phyloP scores from a whole-genome alignment of 2,329 filamentous ascomycete species.

The Leptosphaerulina australis region DNA sequence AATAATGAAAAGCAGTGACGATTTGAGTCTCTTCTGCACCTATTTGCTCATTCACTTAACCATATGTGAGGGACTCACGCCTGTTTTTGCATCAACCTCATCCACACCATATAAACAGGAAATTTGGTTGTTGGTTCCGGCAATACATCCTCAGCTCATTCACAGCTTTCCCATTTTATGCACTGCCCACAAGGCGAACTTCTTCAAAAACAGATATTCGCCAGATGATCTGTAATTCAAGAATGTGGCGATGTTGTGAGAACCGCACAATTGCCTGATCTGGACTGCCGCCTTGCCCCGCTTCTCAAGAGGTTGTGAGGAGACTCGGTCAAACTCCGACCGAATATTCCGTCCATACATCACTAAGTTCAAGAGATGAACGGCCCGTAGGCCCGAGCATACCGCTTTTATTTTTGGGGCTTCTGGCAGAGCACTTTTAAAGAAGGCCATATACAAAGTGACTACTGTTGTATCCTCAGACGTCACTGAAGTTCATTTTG shows the following conservation, averaged over 20 bases:
- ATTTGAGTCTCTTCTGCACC: too few relatives aligned
- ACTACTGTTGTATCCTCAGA: not conserved
- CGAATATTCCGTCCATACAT: slow-evolving; percentile 35
- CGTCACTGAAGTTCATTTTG: slow-evolving; percentile 6
- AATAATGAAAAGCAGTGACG: too few relatives aligned
- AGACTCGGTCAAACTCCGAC: slow-evolving; percentile 25
- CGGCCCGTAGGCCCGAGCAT: slow-evolving; percentile 30
- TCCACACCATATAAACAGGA: too few relatives aligned
- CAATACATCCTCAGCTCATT: too few relatives aligned
- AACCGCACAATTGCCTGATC: slow-evolving; percentile 4
- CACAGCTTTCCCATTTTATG: too few relatives aligned
- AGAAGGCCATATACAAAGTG: not conserved
- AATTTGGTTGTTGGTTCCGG: too few relatives aligned
- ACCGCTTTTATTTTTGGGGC: slow-evolving; percentile 1
- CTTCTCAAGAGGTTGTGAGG: slow-evolving; percentile 21
- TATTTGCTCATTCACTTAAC: too few relatives aligned
- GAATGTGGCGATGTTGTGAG: not conserved
- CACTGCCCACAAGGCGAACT: too few relatives aligned
- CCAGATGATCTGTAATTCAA: not conserved
- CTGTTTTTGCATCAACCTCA: too few relatives aligned
- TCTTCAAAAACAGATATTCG: not conserved
- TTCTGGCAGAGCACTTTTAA: slow-evolving; percentile 3
- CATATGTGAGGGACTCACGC: too few relatives aligned
- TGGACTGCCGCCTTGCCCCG: slow-evolving; percentile 7
- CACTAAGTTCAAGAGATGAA: slow-evolving; percentile 14